phyloP scores from a whole-genome alignment of 768 basidiomycete genomes.

The Mrakia gelida region DNA sequence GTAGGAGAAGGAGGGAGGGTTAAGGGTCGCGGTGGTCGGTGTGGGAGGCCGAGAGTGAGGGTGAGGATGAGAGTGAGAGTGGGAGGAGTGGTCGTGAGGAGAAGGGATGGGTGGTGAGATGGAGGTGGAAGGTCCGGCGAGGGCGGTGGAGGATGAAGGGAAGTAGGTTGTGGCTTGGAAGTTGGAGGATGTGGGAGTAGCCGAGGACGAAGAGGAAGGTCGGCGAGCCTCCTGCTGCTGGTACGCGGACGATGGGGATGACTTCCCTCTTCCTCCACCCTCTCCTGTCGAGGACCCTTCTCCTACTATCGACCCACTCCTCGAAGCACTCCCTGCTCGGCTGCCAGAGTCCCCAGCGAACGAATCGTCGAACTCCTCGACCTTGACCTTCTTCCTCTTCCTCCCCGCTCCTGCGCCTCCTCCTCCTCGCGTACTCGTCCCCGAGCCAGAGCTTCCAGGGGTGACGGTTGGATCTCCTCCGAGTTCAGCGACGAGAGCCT shows the following conservation, averaged over 20 bases:
- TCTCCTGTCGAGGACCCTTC: background rate
- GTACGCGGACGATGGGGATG: background rate
- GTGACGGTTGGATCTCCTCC: constrained; percentile 23
- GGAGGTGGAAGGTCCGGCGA: background rate
- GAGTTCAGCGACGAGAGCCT: constrained; percentile 6
- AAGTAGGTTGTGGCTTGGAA: background rate
- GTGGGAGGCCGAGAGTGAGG: constrained; percentile 5
- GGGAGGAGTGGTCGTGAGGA: background rate
- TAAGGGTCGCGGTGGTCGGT: background rate
- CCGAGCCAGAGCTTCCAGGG: background rate
- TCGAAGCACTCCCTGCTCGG: background rate
- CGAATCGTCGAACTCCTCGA: background rate
- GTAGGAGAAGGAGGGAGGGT: background rate
- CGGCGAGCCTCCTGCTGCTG: background rate
- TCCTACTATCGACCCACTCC: background rate
- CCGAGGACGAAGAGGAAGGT: constrained; percentile 2
- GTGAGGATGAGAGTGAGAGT: background rate
- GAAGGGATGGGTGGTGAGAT: too few relatives aligned
- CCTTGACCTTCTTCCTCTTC: constrained; percentile 15
- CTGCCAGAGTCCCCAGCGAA: background rate
- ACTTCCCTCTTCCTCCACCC: background rate
- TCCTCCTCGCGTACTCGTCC: background rate
- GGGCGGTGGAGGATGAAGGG: background rate
- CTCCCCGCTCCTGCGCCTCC: background rate
- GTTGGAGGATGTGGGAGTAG: background rate